Conservation (phyloP, 306 rosid species). For the Quercus robur region DNA sequence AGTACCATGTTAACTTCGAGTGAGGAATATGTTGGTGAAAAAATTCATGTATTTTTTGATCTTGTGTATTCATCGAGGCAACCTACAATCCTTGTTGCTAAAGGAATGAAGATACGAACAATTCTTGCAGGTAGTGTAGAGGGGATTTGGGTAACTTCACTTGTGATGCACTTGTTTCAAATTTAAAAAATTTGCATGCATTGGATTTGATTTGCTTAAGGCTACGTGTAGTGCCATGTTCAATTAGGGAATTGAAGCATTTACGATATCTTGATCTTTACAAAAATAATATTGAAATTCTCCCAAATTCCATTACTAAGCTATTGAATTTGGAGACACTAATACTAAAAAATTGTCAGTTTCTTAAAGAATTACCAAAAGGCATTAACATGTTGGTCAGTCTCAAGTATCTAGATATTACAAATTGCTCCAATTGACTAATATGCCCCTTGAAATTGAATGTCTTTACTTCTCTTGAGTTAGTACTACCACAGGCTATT, state of each 20-base stretch:
- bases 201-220: slow-evolving; percentile 19
- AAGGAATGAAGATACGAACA: slow-evolving; percentile 4
- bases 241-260: slow-evolving; percentile 19
- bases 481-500: slow-evolving; percentile 4
- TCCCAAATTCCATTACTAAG: slow-evolving; percentile 20
- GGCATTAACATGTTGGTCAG: slow-evolving; percentile 12
- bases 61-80: not conserved
- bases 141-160: not conserved
- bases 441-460: not conserved
- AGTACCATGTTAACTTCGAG: not conserved
- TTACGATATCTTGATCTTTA: not conserved
- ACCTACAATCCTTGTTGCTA: not conserved
- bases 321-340: slow-evolving; percentile 10
- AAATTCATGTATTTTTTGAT: not conserved
- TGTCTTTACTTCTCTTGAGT: not conserved
- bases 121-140: not conserved
- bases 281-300: slow-evolving; percentile 3
- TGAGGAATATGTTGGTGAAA: not conserved
- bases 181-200: not conserved
- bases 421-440: not conserved
- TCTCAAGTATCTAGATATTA: slow-evolving; percentile 1
- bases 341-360: slow-evolving; percentile 7
- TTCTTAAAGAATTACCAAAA: slow-evolving; percentile 11
- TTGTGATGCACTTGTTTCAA: not conserved
- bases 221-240: not conserved